These are phyloP conservation scores for Jaltomata sinuosa DNA, from an alignment of 257 asterid genomes.

Conservation along the genomic window DNA sequence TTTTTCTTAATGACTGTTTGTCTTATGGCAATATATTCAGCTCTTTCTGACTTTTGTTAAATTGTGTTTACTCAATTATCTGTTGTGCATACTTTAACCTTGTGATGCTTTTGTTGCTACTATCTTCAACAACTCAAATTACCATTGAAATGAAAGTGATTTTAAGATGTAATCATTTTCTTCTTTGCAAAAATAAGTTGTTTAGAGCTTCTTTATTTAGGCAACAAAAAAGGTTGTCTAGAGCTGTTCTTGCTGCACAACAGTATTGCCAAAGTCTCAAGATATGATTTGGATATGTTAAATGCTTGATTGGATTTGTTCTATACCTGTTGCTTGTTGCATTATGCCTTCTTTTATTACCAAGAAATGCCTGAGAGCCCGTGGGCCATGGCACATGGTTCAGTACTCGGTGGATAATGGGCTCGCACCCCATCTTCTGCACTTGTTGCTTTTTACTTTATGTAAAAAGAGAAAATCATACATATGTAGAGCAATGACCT, in stretches of 20 bases:
- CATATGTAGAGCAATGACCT: background rate
- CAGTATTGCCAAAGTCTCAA: background rate
- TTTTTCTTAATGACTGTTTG: background rate
- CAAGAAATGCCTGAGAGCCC: background rate
- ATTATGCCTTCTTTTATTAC: background rate
- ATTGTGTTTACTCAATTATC: background rate
- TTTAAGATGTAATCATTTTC: background rate
- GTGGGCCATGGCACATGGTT: background rate
- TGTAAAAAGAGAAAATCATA: background rate
- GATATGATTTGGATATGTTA: background rate
- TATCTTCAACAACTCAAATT: background rate
- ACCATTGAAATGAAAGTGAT: background rate
- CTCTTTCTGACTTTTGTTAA: background rate
- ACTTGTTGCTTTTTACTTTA: background rate
- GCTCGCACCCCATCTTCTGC: background rate
- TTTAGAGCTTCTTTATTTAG: background rate
- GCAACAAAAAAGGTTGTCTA: background rate
- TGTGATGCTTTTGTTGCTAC: background rate
- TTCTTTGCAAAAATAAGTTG: background rate
- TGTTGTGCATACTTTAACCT: background rate
- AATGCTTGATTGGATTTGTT: background rate
- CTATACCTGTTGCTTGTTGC: background rate
- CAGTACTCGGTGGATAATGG: background rate
- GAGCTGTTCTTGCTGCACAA: background rate
- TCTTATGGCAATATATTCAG: background rate